phyloP scores from a whole-genome alignment of 2,329 filamentous ascomycete genomes.

The Ophiocordyceps camponoti-leonardi region DNA sequence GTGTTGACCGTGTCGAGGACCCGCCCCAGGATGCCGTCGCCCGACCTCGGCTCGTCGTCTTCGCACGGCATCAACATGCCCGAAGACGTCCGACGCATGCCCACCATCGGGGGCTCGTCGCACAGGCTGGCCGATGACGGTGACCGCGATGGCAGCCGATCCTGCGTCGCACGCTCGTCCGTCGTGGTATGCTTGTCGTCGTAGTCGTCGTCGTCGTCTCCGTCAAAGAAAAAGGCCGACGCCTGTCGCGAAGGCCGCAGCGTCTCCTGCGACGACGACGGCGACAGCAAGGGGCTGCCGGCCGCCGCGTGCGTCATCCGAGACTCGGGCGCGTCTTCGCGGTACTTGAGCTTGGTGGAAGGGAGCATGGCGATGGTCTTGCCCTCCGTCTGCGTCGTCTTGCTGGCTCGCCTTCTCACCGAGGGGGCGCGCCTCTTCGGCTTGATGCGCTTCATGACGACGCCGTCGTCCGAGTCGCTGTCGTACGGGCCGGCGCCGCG shows the following conservation, averaged over 20 bases:
- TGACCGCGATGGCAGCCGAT: constrained; percentile 21
- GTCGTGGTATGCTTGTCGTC: constrained; percentile 13
- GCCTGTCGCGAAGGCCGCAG: constrained; percentile 53
- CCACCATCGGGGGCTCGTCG: constrained; percentile 30
- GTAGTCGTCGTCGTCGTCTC: constrained; percentile 42
- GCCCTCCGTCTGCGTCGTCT: constrained; percentile 39
- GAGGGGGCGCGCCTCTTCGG: constrained; percentile 40
- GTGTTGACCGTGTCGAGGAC: constrained; percentile 69
- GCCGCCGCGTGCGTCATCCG: constrained; percentile 33
- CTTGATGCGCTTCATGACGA: constrained; percentile 63
- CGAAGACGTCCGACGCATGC: constrained; percentile 62
- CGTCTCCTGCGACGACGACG: constrained; percentile 71
- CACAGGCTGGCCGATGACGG: constrained; percentile 30
- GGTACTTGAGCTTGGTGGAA: constrained; percentile 73
- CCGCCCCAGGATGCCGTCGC: constrained; percentile 53
- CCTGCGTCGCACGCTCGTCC: too few relatives aligned
- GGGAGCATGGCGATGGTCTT: constrained; percentile 81
- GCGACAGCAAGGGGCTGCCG: constrained; percentile 39
- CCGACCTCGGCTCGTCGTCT: constrained; percentile 46
- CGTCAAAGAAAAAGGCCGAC: constrained; percentile 43
- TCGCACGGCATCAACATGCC: constrained; percentile 88
- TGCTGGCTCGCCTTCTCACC: constrained; percentile 20
- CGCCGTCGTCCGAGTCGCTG: constrained; percentile 57
- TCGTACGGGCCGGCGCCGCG: constrained; percentile 37
- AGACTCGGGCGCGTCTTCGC: constrained; percentile 56